Base-by-base conservation (phyloP, 257 asterid genomes). In the Thymus mandschuricus region DNA sequence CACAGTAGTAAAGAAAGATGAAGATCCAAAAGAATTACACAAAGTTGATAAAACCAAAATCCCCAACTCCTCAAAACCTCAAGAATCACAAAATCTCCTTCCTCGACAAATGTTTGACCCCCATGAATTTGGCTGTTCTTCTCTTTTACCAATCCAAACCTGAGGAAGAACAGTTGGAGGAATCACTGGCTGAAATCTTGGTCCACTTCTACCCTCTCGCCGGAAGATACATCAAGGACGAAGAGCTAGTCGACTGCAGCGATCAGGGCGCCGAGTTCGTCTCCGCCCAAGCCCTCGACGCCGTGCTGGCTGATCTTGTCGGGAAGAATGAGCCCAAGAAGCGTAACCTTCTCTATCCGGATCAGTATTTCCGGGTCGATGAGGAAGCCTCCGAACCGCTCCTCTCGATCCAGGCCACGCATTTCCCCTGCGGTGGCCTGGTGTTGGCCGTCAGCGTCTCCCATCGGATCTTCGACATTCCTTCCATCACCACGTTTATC, bases 201-300 rank as follows among this genome's bases (percentile, higher is more conserved):
- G 55, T 68, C 48, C 15, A 57, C 30, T 67, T 60, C 46, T 60
- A 75, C 33, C 79, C 74, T 3, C 40, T 75, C 7, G 79, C 74
- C 3, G 79, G 79, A 75, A 46, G 79, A 59, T 66, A 58, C 63
- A 56, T 45, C 5, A 35, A 33, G 11, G 33, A 67, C 11, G 40
- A 68, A 2, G 15, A 13, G 49, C 5, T 6, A 27, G 9, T 38
- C 12, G 68, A 66, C 33, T 74, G 78, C 60, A 56, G 44, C 0
- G 78, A 74, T 30, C 21, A 57, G 12, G 78, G 78, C 2, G 72
- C 54, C 10, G 78, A 74, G 61, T 66, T 66, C 10, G 34, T 74
- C 28, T 34, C 58, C 57, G 78, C 78, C 30, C 60, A 66, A 21
- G 73, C 54, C 1, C 27, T 9, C 3, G 69, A 55, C 43, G 34